These are phyloP conservation scores for Candida pseudofarinosa DNA, from an alignment of 805 yeast species.

Conservation along the genomic window DNA sequence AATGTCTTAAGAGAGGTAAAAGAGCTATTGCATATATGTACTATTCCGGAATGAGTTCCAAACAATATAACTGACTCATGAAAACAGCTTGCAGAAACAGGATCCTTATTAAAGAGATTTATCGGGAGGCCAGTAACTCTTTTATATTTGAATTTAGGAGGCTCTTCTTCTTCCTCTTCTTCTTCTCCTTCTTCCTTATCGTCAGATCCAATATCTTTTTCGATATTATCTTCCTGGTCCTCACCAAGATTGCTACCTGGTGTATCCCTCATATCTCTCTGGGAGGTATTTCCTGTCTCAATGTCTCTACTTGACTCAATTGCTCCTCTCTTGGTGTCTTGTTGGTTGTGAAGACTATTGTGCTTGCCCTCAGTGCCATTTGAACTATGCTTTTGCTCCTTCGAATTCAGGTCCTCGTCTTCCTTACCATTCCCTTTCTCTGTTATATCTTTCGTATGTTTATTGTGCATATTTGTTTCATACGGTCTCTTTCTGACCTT, in stretches of 20 bases:
- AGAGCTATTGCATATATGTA: conserved; percentile 63
- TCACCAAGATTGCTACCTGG: no score
- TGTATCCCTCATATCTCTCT: no score
- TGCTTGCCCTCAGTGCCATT: background rate
- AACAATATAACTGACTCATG: conserved; percentile 62
- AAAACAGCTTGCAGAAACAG: conserved; percentile 67
- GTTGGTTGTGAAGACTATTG: background rate
- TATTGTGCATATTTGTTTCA: background rate
- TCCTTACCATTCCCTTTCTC: conserved; percentile 1
- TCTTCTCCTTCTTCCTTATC: conserved; percentile 7
- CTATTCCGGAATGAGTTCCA: conserved; percentile 86
- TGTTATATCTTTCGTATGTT: background rate
- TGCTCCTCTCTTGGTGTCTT: no score
- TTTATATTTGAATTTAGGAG: conserved; percentile 72
- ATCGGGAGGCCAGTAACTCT: conserved; percentile 66
- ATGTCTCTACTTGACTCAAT: no score
- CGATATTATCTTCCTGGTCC: background rate
- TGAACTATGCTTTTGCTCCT: conserved; percentile 1
- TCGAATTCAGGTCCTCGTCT: conserved; percentile 9
- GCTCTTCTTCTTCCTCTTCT: conserved; percentile 48
- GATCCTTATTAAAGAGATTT: conserved; percentile 68
- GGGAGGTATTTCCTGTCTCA: no score
- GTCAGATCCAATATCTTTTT: background rate
- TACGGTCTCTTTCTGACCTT: background rate
- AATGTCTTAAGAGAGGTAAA: conserved; percentile 64